Base-by-base conservation (phyloP, 106 monocot genomes). In the Chionographis japonica region DNA sequence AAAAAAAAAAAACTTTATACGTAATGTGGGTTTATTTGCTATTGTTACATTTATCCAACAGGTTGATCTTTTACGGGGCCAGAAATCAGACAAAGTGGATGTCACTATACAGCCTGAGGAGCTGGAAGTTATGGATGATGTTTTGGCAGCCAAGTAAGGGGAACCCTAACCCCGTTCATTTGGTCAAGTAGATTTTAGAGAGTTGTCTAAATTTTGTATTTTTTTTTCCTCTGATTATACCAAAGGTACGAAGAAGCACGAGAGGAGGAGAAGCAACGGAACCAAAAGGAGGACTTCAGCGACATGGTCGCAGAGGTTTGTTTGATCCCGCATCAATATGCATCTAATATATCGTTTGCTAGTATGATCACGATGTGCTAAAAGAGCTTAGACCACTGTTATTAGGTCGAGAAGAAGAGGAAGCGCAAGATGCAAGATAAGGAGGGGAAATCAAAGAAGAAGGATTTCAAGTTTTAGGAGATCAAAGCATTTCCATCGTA, bases 261-360 rank as follows among this genome's bases (percentile, higher is more conserved):
- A 52, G 98, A 98, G 60, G 98, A 93, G 55, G 98, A 93, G 75
- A 98, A 93, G 69, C 66, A 90, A 35, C 90, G 98, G 60, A 93
- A 98, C 68, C 92, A 98, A 74, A 93, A 93, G 67, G 93, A 98
- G 66, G 98, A 98, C 60, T 98, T 98, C 79, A 98, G 98, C 14
- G 98, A 98, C 68, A 87, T 98, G 90, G 98, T 98, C 70, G 98
- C 98, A 18, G 98, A 98, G 97, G 97, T 92, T 27, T 56, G 80
- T 79, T 52, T 64, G 35, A 18, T 52, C 40, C 4, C 37, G 2
- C 36, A 11, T 54, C 4, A 3, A 50, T 46, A 37, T 60, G 36
- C 2, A 58, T 66, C 17, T 52, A 17, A 3, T 60, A 0, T 8
- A 7, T 20, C 2, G 27, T 42, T n/a, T 58, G 59, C 14, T 27